Evolutionary conservation across 2,329 filamentous ascomycete genomes (phyloP), one percentile per base, ranked within the genome.

Genomic region (Lomentospora prolificans): DNA sequence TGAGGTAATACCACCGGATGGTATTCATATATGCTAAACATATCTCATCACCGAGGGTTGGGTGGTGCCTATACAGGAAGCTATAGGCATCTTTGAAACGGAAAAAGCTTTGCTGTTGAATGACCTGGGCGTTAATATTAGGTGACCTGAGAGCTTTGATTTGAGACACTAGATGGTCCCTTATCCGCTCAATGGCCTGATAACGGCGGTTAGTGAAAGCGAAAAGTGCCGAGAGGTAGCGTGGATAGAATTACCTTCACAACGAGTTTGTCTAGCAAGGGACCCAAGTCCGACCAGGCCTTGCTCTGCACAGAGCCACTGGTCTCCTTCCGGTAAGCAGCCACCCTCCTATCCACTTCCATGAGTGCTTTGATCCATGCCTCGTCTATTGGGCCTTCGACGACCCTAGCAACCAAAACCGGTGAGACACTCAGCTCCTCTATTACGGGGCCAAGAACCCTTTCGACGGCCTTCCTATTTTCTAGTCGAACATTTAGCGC

Each of bases 1-100:
- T 94, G 55, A 87, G 73, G 67, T 97, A 97, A 66, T 99, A 99
- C 94, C 94, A 99, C 55, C 90, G 84, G 90, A 99, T 99, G 0
- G 95, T 99, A 68, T 96, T 96, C 73, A 95, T 86, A 65, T 99
- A 99, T 3, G 95, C 94, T 67, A 90, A 87, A 7, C 85, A 85
- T 61, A 99, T 95, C 69, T 99, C 89, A 55, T 91, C 86, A 7
- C 89, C 90, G 4, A 99, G 81, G n/a, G 82, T 78, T 1, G 87
- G 75, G 64, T 97, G 90, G 61, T 92, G 87, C 62, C 82, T 85
- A 58, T 89, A 84, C 30, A 99, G 77, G 65, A 97, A 99, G 4
- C 82, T 78, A 69, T 86, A 99, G 0, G 96, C 74, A 31, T 96
- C 90, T 67, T 89, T 95, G 73, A 90, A 95, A 62, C 82, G 86